Base-by-base conservation (phyloP, 2,329 filamentous ascomycete genomes). In the Dendrostoma leiphaemia region DNA sequence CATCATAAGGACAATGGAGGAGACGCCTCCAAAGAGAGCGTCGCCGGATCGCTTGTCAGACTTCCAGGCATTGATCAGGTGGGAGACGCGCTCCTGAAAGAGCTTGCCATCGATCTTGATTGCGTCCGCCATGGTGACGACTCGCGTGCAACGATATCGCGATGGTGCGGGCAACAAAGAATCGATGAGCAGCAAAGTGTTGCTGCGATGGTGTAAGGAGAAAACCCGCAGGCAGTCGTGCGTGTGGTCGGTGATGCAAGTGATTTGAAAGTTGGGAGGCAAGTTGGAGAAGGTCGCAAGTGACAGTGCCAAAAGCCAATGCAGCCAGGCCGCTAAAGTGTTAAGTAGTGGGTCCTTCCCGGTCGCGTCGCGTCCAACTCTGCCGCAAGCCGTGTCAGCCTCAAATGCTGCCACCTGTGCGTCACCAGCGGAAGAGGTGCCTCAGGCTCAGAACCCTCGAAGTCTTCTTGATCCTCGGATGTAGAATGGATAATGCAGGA, bases 81-180 rank as follows among this genome's bases (percentile, higher is more conserved):
- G 87, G 63, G 87, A 87, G 63, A 97, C 82, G 69, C 94, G 92
- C 77, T 94, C 92, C 74, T 96, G 92, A 78, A 99, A 99, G 71
- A 86, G 80, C 73, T 88, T 87, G 77, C 88, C 90, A 79, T 97
- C 92, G 78, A 99, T 97, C 76, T 90, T 90, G 76, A 99, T 96
- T 44, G 56, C 56, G 74, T 95, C 90, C 68, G 79, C 81, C 84
- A 85, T 85, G 71, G 69, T 77, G 71, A 69, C 68, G 61, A 65
- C 62, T 62, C 62, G 63, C 59, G 56, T 51, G 43, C 32, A 38
- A 46, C 38, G 53, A 51, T 48, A 23, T 31, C 37, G 53, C 28
- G 50, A 43, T 48, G 51, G 44, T 53, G 51, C 24, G 40, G 54
- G 50, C 53, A 57, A 51, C 56, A 48, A 40, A 38, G 46, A 44